phyloP scores from a whole-genome alignment of 2,329 filamentous ascomycete genomes.

The Stagonosporopsis rhizophila region DNA sequence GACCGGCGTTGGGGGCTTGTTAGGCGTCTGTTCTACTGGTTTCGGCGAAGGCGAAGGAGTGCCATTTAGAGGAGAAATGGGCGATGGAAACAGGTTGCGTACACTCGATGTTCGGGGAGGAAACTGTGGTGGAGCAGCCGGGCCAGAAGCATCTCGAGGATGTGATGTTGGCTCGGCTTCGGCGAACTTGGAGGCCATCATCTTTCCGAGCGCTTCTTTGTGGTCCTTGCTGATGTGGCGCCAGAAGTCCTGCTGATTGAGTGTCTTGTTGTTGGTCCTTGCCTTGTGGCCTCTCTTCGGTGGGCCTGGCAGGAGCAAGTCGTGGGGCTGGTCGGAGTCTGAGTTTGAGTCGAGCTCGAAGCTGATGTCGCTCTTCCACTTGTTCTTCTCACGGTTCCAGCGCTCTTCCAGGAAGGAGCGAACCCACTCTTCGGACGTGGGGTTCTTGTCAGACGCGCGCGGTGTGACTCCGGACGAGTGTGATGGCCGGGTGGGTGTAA shows the following conservation, averaged over 20 bases:
- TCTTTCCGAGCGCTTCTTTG: slow-evolving; percentile 50
- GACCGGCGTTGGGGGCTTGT: slow-evolving; percentile 26
- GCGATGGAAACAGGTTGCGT: slow-evolving; percentile 28
- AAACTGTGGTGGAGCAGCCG: slow-evolving; percentile 21
- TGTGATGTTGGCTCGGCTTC: slow-evolving; percentile 44
- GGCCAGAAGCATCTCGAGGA: slow-evolving; percentile 38
- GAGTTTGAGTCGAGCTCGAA: slow-evolving; percentile 71
- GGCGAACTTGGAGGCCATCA: slow-evolving; percentile 52
- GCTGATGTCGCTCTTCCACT: slow-evolving; percentile 81
- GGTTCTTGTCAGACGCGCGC: slow-evolving; percentile 43
- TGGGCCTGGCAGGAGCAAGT: slow-evolving; percentile 28
- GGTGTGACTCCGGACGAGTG: slow-evolving; percentile 34
- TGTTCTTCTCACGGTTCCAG: slow-evolving; percentile 71
- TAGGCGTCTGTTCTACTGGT: slow-evolving; percentile 27
- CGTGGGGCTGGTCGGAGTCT: slow-evolving; percentile 28
- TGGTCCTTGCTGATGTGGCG: slow-evolving; percentile 50
- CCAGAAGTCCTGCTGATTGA: slow-evolving; percentile 60
- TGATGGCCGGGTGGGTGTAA: slow-evolving; percentile 36
- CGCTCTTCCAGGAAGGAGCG: slow-evolving; percentile 80
- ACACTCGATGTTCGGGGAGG: slow-evolving; percentile 21
- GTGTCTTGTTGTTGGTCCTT: slow-evolving; percentile 54
- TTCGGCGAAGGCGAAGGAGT: slow-evolving; percentile 28
- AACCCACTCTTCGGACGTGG: slow-evolving; percentile 82
- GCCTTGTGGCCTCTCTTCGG: slow-evolving; percentile 51
- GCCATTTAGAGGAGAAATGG: slow-evolving; percentile 28